Conservation (phyloP, 768 basidiomycete species). For the Tricholomella constricta region DNA sequence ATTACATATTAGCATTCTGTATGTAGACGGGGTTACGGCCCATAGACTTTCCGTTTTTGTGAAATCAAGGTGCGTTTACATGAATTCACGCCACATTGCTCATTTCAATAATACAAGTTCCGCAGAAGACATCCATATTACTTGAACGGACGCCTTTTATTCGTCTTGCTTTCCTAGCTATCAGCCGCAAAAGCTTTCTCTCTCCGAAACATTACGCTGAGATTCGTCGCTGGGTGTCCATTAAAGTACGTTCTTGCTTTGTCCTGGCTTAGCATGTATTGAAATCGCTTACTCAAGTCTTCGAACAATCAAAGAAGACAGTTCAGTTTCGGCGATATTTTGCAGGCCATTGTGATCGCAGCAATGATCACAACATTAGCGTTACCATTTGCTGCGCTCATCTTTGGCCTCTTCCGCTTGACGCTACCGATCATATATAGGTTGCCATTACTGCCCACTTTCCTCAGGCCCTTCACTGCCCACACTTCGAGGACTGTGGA, state of each 20-base stretch:
- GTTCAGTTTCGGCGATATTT: slow-evolving; percentile 20
- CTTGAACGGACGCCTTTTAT: slow-evolving; percentile 68
- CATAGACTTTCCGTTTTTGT: slow-evolving; percentile 55
- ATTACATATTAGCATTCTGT: slow-evolving; percentile 44
- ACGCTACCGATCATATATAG: slow-evolving; percentile 53
- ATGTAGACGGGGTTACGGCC: slow-evolving; percentile 21
- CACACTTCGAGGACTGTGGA: slow-evolving; percentile 64
- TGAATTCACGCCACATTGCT: not conserved
- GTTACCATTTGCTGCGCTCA: slow-evolving; percentile 37
- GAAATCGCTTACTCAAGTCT: slow-evolving; percentile 4
- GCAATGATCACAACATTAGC: slow-evolving; percentile 42
- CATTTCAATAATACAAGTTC: slow-evolving; percentile 4
- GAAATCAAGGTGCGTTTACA: slow-evolving; percentile 57
- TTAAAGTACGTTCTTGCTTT: not conserved
- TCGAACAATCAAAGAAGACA: slow-evolving; percentile 4
- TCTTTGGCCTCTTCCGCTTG: slow-evolving; percentile 51
- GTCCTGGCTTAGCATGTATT: slow-evolving; percentile 14
- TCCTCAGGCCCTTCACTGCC: slow-evolving; percentile 61
- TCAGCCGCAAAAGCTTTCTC: slow-evolving; percentile 48
- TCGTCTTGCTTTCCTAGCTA: slow-evolving; percentile 56
- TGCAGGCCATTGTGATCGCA: slow-evolving; percentile 38
- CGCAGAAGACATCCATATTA: slow-evolving; percentile 73
- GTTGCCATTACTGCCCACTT: slow-evolving; percentile 50
- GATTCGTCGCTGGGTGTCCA: slow-evolving; percentile 48
- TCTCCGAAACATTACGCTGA: slow-evolving; percentile 60